Percentiles rank a stretch among this genome's conserved stretches.
Conservation (phyloP, 305 asterid species). For the Fraxinus nigra region DNA sequence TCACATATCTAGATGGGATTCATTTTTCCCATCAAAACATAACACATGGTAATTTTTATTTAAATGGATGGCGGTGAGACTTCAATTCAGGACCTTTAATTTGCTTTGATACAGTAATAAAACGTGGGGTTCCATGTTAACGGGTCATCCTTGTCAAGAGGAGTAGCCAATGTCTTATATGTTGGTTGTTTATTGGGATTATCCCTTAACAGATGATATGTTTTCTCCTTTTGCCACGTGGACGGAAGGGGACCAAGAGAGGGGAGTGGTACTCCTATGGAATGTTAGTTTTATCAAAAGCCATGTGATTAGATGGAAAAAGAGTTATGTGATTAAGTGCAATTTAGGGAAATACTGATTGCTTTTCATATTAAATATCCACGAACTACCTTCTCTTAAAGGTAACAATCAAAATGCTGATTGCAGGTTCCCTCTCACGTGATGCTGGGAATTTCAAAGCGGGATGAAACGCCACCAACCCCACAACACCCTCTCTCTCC, state of each 20-base stretch:
- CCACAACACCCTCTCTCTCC: constrained; percentile 55
- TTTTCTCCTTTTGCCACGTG: background rate
- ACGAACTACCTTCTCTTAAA: background rate
- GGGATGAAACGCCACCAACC: constrained; percentile 45
- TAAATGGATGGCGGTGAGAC: background rate
- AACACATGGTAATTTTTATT: background rate
- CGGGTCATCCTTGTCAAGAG: background rate
- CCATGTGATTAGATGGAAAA: background rate
- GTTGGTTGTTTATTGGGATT: background rate
- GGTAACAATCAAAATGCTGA: background rate
- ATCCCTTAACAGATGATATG: background rate
- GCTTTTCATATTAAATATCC: constrained; percentile 3
- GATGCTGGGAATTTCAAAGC: constrained; percentile 47
- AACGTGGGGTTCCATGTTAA: background rate
- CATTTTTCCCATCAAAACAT: background rate
- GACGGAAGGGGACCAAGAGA: background rate
- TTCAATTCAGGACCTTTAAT: background rate
- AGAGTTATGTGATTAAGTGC: background rate
- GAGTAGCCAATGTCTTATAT: background rate
- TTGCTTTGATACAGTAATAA: background rate
- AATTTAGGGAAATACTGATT: background rate
- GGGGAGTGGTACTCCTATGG: too few species aligned
- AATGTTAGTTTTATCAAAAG: background rate
- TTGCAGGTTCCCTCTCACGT: constrained; percentile 43
- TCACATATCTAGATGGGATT: background rate